These are phyloP conservation scores for Alternaria infectoria DNA, from an alignment of 2,329 filamentous ascomycete species.

Conservation along the genomic window DNA sequence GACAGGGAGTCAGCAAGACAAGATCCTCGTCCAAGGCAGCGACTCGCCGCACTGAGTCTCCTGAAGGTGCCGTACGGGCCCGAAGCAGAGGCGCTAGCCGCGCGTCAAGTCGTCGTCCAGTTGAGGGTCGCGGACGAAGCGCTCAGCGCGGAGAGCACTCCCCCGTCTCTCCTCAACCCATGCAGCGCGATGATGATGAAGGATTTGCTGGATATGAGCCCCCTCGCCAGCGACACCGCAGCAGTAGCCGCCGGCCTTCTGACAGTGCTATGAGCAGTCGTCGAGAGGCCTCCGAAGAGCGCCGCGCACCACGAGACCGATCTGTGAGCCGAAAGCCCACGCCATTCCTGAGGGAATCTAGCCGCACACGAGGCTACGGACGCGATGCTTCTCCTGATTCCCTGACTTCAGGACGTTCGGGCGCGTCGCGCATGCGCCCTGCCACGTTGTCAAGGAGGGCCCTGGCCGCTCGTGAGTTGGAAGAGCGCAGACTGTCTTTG, in stretches of 20 bases:
- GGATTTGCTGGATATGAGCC: constrained; percentile 68
- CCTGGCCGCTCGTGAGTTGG: constrained; percentile 75
- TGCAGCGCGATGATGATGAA: constrained; percentile 66
- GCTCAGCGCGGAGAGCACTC: constrained; percentile 62
- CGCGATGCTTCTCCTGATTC: constrained; percentile 47
- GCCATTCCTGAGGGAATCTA: constrained; percentile 37
- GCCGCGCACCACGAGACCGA: constrained; percentile 41
- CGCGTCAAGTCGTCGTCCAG: constrained; percentile 44
- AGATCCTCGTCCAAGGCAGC: constrained; percentile 46
- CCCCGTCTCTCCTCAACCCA: constrained; percentile 80
- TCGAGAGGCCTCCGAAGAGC: constrained; percentile 57
- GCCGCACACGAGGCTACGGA: constrained; percentile 41
- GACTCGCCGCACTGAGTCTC: constrained; percentile 43
- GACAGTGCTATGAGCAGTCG: constrained; percentile 52
- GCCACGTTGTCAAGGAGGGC: constrained; percentile 51
- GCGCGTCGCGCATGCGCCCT: constrained; percentile 29
- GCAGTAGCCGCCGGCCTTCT: constrained; percentile 57
- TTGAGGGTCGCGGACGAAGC: constrained; percentile 44
- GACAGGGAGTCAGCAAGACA: constrained; percentile 39
- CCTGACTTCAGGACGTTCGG: constrained; percentile 40
- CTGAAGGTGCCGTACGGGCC: constrained; percentile 34
- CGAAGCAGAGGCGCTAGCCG: constrained; percentile 43
- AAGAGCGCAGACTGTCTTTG: constrained; percentile 80
- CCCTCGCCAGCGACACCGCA: constrained; percentile 58
- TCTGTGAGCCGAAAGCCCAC: constrained; percentile 45